Percentiles rank a stretch among this genome's conserved stretches.
These are phyloP conservation scores for Mycena filopes DNA, from an alignment of 768 basidiomycete species.

Conservation along the genomic window DNA sequence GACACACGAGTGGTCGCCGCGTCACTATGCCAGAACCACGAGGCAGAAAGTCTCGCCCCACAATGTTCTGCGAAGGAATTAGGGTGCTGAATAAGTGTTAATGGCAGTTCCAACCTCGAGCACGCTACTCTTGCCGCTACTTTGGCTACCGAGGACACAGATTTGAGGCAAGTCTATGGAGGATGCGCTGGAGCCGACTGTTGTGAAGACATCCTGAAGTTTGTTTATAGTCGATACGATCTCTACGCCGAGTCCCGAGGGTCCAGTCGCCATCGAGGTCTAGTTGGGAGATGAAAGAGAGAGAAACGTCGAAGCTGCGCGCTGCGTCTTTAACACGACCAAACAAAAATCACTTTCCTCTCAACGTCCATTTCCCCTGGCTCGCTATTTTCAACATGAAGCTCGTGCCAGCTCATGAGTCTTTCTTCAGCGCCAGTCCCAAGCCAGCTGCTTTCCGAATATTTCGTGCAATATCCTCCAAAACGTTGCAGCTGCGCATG, in stretches of 20 bases:
- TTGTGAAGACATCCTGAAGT: constrained; percentile 90
- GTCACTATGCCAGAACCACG: constrained; percentile 99
- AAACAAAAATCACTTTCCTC: constrained; percentile 2
- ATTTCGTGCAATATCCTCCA: too few relatives aligned
- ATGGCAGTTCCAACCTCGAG: constrained; percentile 67
- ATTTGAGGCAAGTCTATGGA: constrained; percentile 93
- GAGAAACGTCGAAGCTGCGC: constrained; percentile 35
- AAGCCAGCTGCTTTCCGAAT: too few relatives aligned
- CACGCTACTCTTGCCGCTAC: constrained; percentile 94
- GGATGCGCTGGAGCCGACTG: constrained; percentile 80
- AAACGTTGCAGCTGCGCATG: too few relatives aligned
- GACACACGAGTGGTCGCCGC: constrained; percentile 88
- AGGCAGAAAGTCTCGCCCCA: constrained; percentile 97
- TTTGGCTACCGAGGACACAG: constrained; percentile 91
- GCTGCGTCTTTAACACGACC: constrained; percentile 15
- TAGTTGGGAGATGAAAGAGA: constrained; percentile 36
- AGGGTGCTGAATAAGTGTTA: constrained; percentile 13
- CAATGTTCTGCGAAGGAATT: constrained; percentile 80
- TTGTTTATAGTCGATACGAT: constrained; percentile 88
- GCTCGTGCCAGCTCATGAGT: too few relatives aligned
- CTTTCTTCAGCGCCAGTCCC: too few relatives aligned
- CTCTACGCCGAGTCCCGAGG: constrained; percentile 80
- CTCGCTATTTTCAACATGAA: too few relatives aligned
- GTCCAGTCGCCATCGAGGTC: constrained; percentile 60
- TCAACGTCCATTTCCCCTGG: too few relatives aligned